phyloP scores from a whole-genome alignment of 139 green algal species.

The Volvox reticuliferus region DNA sequence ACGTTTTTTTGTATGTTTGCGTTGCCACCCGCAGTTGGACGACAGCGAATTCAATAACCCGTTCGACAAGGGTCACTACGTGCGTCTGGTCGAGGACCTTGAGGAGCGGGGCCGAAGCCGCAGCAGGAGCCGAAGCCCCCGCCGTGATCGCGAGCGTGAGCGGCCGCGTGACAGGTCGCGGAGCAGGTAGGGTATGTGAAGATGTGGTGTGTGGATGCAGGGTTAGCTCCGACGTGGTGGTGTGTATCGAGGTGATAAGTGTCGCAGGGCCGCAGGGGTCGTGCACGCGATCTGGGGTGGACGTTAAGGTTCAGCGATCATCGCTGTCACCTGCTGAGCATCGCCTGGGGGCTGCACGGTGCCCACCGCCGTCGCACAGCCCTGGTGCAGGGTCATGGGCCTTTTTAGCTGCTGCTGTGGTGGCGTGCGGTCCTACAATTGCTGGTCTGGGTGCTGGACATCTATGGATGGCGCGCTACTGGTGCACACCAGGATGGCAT shows the following conservation, averaged over 20 bases:
- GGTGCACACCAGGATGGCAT: conserved; percentile 5
- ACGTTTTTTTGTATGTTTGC: no score
- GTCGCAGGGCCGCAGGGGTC: no score
- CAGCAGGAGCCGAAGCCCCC: conserved; percentile 5
- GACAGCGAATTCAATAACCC: conserved; percentile 83
- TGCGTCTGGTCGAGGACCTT: conserved; percentile 56
- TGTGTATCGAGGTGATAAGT: no score
- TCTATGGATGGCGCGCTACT: neutral
- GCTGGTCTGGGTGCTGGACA: conserved; percentile 19
- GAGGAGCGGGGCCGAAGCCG: conserved; percentile 17
- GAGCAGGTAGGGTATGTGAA: neutral
- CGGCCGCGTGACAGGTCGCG: conserved; percentile 4
- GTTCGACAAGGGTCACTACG: conserved; percentile 59
- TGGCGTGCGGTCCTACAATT: neutral
- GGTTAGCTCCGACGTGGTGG: no score
- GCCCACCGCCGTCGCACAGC: conserved; percentile 17
- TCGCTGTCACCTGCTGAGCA: neutral
- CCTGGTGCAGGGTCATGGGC: conserved; percentile 1
- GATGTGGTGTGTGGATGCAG: no score
- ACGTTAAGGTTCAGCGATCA: no score
- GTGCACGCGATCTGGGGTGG: no score
- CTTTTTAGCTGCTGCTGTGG: neutral
- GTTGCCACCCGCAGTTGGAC: conserved; percentile 55
- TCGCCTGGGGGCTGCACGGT: conserved; percentile 6
- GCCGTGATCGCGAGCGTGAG: conserved; percentile 18